Evolutionary conservation across 2,329 filamentous ascomycete species (phyloP), one percentile per base, ranked within the genome.

Genomic region (Cladobotryum mycophilum): DNA sequence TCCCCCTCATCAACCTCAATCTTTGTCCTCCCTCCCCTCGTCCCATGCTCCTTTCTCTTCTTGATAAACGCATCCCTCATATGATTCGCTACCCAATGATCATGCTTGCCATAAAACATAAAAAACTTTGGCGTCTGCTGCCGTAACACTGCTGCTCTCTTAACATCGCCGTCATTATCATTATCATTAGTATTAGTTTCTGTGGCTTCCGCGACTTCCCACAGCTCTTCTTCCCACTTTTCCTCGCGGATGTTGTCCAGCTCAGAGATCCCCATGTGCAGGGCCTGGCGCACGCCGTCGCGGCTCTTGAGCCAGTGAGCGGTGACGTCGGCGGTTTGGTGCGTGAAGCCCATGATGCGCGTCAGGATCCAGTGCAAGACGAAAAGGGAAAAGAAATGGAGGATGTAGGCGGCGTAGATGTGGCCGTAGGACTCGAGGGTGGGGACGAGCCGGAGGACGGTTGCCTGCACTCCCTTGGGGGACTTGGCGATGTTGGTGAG

Each of bases 401-500:
- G 63, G 14, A 79, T 44, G 15, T 65, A 57, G 50, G 75, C 69
- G 5, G 72, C 72, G 15, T 70, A 61, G 2, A 60, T 44, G 51
- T 75, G 72, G 4, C 70, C 70, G 48, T 69, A 61, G 1, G 59
- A 52, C 22, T 73, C 69, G 2, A 81, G 60, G 3, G 73, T 52
- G 1, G 74, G 71, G 4, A 67, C 67, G 41, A 67, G 62, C 3
- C 69, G 68, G 5, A 81, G 59, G 4, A 71, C 56, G 36, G 57
- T 55, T 14, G 66, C 48, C 44, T 76, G 76, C 49, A 67, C 67
- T 1, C 86, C 87, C 25, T 73, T 81, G 0, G 78, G 74, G 1
- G 83, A 87, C 50, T 70, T 67, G 9, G 81, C 80, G 55, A 91
- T 83, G 66, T 89, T 79, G n/a, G 83, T 76, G 36, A 91, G 76